Percentiles rank a stretch among this genome's conserved stretches.
Evolutionary conservation across 495 filamentous ascomycete genomes (phyloP).

Genomic region (Geoglossum glabrum): DNA sequence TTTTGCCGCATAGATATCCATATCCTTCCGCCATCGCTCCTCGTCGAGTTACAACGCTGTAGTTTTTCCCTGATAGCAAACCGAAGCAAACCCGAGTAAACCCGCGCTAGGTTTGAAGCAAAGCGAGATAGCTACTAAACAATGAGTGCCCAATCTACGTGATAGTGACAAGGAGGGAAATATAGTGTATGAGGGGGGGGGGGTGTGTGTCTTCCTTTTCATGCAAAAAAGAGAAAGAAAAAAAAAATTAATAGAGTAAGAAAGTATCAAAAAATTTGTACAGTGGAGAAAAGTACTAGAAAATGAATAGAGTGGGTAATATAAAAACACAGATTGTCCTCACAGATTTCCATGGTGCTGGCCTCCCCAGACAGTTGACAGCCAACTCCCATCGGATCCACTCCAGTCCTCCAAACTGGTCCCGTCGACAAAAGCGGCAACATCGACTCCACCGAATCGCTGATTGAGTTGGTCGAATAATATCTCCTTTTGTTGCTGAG

Average conservation of each 20-base stretch:
- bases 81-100: not conserved
- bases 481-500: not conserved
- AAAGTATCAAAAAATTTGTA: not conserved
- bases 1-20: not conserved
- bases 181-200: not conserved
- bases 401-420: conserved; percentile 1
- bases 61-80: not conserved
- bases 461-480: not conserved
- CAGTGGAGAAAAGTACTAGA: not conserved
- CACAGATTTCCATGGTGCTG: not conserved
- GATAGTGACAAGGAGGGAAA: not conserved
- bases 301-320: not conserved
- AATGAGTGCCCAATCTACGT: not conserved
- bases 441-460: conserved; percentile 1
- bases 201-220: not conserved
- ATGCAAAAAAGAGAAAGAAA: not conserved
- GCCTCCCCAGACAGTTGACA: not conserved
- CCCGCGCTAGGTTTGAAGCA: not conserved
- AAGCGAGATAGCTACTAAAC: not conserved
- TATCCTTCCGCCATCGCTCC: not conserved
- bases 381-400: not conserved
- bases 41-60: not conserved
- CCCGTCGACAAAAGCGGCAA: conserved; percentile 1
- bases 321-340: not conserved
- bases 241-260: not conserved